Conservation (phyloP, 2,329 filamentous ascomycete species). For the Claviceps monticola region DNA sequence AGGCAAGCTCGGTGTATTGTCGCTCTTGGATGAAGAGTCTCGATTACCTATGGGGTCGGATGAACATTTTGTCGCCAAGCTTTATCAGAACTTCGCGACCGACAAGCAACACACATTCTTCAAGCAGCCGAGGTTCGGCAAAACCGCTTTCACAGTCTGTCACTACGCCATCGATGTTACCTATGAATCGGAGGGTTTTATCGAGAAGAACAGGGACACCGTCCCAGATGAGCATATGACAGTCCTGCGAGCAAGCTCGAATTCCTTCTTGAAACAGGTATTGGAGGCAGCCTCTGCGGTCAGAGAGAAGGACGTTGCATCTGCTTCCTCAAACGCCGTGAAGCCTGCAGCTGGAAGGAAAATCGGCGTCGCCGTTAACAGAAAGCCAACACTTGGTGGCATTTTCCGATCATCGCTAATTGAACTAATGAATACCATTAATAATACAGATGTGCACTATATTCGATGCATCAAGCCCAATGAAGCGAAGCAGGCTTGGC, state of each 20-base stretch:
- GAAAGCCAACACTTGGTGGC: conserved; percentile 91
- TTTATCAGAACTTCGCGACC: conserved; percentile 81
- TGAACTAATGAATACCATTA: conserved; percentile 95
- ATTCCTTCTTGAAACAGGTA: conserved; percentile 72
- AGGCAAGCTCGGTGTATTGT: conserved; percentile 85
- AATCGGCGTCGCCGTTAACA: conserved; percentile 81
- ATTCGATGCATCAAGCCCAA: conserved; percentile 99
- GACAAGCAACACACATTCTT: conserved; percentile 95
- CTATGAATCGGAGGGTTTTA: conserved; percentile 97
- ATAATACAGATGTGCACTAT: conserved; percentile 95
- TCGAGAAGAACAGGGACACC: conserved; percentile 98
- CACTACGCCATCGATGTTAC: conserved; percentile 97
- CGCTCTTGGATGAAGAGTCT: conserved; percentile 90
- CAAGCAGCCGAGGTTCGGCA: conserved; percentile 96
- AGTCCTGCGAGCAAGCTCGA: conserved; percentile 70
- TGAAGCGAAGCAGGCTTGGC: conserved; percentile 91
- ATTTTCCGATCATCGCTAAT: conserved; percentile 99
- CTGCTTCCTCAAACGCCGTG: conserved; percentile 53
- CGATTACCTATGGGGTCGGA: conserved; percentile 94
- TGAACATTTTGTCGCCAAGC: conserved; percentile 89
- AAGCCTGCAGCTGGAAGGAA: conserved; percentile 71
- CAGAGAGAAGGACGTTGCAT: conserved; percentile 71
- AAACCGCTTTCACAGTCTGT: conserved; percentile 93
- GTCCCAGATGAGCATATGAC: conserved; percentile 98
- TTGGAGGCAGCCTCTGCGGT: conserved; percentile 75